Percentiles rank a stretch among this genome's conserved stretches.
Conservation (phyloP, 208 protist species). For the Crithidia acanthocephali region DNA sequence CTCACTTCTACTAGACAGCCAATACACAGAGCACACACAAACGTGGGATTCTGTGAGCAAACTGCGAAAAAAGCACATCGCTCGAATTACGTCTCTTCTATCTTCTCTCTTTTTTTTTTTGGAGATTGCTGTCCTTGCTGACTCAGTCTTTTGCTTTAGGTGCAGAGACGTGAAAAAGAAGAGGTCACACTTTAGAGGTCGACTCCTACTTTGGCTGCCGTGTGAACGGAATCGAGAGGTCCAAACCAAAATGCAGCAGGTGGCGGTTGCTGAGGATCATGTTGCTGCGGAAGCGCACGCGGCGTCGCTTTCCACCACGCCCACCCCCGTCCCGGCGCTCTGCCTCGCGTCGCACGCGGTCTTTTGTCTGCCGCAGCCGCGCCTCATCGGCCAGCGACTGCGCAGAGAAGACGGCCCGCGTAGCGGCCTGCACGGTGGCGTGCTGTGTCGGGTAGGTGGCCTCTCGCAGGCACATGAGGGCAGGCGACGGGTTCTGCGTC, state of each 20-base stretch:
- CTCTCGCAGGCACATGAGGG: conserved; percentile 53
- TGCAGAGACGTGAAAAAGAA: not conserved
- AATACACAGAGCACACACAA: too few species aligned
- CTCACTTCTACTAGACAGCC: too few species aligned
- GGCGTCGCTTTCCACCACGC: conserved; percentile 22
- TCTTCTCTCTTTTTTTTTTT: too few species aligned
- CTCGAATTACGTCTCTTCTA: too few species aligned
- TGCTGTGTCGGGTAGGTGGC: conserved; percentile 46
- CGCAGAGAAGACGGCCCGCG: conserved; percentile 45
- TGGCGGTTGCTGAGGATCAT: conserved; percentile 70
- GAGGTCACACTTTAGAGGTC: not conserved
- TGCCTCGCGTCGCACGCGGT: conserved; percentile 25
- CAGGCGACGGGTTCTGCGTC: conserved; percentile 76
- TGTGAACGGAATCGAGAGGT: conserved; percentile 71
- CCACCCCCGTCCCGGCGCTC: conserved; percentile 24
- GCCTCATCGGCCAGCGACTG: conserved; percentile 45
- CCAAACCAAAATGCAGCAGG: conserved; percentile 81
- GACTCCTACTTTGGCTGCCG: conserved; percentile 8
- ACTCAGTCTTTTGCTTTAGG: not conserved
- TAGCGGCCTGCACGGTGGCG: conserved; percentile 45
- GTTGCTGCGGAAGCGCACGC: conserved; percentile 11
- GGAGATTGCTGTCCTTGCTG: not conserved
- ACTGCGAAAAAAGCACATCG: too few species aligned
- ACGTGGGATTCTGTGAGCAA: too few species aligned
- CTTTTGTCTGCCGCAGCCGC: conserved; percentile 35